phyloP scores from a whole-genome alignment of 192 early-diverging fungal species.

The Spinellus fusiger region DNA sequence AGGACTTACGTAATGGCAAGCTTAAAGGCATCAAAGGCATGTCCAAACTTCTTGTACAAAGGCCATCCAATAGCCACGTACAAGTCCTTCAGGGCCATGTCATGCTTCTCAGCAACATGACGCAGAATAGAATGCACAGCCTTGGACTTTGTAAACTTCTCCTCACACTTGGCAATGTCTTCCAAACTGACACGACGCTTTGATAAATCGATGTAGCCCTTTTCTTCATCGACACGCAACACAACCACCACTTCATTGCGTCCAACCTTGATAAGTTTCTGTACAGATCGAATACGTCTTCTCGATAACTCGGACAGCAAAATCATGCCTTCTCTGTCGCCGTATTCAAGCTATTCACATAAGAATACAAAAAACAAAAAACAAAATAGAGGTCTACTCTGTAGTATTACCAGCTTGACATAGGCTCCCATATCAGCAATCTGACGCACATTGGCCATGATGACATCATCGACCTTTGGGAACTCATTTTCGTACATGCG shows the following conservation, averaged over 20 bases:
- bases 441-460: constrained; percentile 95
- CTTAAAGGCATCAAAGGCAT: constrained; percentile 97
- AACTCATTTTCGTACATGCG: constrained; percentile 93
- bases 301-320: constrained; percentile 87
- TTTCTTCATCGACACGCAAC: constrained; percentile 93
- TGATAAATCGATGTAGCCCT: constrained; percentile 97
- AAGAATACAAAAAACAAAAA: not conserved
- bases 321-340: constrained; percentile 98
- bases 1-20: constrained; percentile 71
- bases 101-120: constrained; percentile 83
- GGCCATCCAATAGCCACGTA: constrained; percentile 90
- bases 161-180: constrained; percentile 86
- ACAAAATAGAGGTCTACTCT: not conserved
- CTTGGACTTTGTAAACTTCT: constrained; percentile 91
- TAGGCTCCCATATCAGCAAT: constrained; percentile 97
- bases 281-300: constrained; percentile 92
- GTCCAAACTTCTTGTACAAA: constrained; percentile 90
- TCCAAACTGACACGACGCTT: constrained; percentile 89
- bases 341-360: constrained; percentile 72
- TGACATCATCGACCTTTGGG: constrained; percentile 90
- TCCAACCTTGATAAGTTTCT: constrained; percentile 91
- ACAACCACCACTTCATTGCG: constrained; percentile 91
- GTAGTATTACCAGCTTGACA: constrained; percentile 65
- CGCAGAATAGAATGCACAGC: constrained; percentile 81
- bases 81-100: constrained; percentile 74